Conservation (phyloP, 495 filamentous ascomycete species). For the Hypoxylon lienhwacheense region DNA sequence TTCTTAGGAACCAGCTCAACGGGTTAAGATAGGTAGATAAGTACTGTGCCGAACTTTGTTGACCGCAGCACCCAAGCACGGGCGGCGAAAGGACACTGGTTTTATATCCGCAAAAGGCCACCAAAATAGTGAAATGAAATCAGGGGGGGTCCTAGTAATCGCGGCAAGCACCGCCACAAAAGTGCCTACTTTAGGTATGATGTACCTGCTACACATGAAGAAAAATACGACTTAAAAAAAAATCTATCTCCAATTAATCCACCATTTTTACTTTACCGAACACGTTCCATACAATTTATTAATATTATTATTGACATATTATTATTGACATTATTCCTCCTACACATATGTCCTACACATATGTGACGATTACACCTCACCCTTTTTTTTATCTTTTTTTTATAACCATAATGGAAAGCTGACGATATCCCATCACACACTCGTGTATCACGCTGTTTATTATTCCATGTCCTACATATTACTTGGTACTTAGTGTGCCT, state of each 20-base stretch:
- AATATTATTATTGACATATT: not conserved
- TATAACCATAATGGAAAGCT: too few relatives aligned
- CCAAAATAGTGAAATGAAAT: slow-evolving; percentile 20
- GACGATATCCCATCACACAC: too few relatives aligned
- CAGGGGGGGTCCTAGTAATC: slow-evolving; percentile 32
- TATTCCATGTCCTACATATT: not conserved
- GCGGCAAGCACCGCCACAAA: slow-evolving; percentile 32
- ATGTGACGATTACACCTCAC: not conserved
- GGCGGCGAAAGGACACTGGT: slow-evolving; percentile 37
- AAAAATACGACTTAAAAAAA: not conserved
- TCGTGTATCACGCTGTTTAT: too few relatives aligned
- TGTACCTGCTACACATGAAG: too few relatives aligned
- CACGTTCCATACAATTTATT: slow-evolving; percentile 7
- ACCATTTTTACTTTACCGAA: slow-evolving; percentile 3
- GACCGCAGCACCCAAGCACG: slow-evolving; percentile 19
- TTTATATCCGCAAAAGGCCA: slow-evolving; percentile 38
- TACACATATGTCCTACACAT: not conserved
- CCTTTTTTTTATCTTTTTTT: too few relatives aligned
- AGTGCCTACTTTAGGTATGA: too few relatives aligned
- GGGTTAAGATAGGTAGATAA: too few relatives aligned
- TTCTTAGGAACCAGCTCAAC: slow-evolving; percentile 17
- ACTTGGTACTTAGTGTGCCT: not conserved
- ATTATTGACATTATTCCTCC: not conserved
- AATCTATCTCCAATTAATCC: slow-evolving; percentile 9
- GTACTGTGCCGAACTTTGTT: slow-evolving; percentile 16